Percentiles rank a stretch among this genome's conserved stretches.
Conservation (phyloP, 768 basidiomycete genomes). For the Epithele typhae region DNA sequence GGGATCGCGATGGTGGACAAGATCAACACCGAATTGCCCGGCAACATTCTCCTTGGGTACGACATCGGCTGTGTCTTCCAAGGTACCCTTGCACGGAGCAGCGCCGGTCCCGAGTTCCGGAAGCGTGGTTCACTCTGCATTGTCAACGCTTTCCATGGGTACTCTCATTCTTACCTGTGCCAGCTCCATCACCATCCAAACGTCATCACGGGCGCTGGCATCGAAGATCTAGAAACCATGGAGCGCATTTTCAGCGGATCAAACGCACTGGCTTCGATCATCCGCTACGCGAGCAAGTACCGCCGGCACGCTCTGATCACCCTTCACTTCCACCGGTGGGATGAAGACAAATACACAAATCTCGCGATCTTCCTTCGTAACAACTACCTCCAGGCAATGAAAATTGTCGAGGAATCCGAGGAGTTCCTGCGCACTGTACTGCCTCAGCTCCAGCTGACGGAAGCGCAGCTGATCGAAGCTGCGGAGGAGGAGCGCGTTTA, state of each 20-base stretch:
- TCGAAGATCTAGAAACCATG: constrained; percentile 27
- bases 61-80: constrained; percentile 19
- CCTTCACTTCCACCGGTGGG: constrained; percentile 29
- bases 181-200: constrained; percentile 30
- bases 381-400: constrained; percentile 29
- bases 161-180: constrained; percentile 30
- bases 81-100: constrained; percentile 6
- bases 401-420: constrained; percentile 19
- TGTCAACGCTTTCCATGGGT: constrained; percentile 32
- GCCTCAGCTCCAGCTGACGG: constrained; percentile 9
- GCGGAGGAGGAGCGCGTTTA: constrained; percentile 19
- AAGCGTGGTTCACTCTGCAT: constrained; percentile 2
- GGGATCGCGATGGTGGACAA: constrained; percentile 4
- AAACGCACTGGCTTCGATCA: constrained; percentile 21
- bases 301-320: constrained; percentile 27
- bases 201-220: constrained; percentile 24
- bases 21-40: neutral
- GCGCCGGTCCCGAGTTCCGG: constrained; percentile 1
- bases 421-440: constrained; percentile 13
- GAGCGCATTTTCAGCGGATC: constrained; percentile 17
- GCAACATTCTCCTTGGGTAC: neutral
- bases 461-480: constrained; percentile 21
- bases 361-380: constrained; percentile 22
- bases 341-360: constrained; percentile 32
- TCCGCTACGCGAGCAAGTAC: constrained; percentile 25